Conservation (phyloP, 2,329 filamentous ascomycete species). For the Cladophialophora immunda region DNA sequence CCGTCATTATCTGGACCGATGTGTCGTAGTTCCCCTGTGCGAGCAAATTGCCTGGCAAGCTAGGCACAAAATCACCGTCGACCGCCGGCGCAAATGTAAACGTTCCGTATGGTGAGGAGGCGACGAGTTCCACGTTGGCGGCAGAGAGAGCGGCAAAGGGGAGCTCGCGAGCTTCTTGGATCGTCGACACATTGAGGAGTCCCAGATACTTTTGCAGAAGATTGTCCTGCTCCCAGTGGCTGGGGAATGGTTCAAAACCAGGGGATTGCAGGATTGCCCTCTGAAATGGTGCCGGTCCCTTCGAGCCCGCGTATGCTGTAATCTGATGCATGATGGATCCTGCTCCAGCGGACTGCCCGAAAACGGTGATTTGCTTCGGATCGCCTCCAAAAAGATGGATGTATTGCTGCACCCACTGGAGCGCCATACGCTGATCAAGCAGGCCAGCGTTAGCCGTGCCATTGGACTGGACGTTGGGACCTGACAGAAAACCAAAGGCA, state of each 20-base stretch:
- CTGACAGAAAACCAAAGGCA: slow-evolving; percentile 58
- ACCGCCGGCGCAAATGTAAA: slow-evolving; percentile 57
- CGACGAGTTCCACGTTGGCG: slow-evolving; percentile 55
- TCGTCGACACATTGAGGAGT: slow-evolving; percentile 52
- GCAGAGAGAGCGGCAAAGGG: slow-evolving; percentile 50
- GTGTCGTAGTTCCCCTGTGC: slow-evolving; percentile 54
- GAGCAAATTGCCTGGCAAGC: slow-evolving; percentile 55
- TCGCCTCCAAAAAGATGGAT: slow-evolving; percentile 66
- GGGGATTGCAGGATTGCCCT: slow-evolving; percentile 57
- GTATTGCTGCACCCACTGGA: slow-evolving; percentile 65
- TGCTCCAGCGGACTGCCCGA: slow-evolving; percentile 63
- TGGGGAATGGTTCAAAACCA: slow-evolving; percentile 46
- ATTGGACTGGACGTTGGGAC: slow-evolving; percentile 50
- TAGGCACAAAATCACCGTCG: slow-evolving; percentile 60
- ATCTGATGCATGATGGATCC: slow-evolving; percentile 57
- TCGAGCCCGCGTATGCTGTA: neutral
- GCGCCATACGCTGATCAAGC: slow-evolving; percentile 61
- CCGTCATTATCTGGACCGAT: slow-evolving; percentile 55
- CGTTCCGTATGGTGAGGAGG: slow-evolving; percentile 47
- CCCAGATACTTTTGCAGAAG: slow-evolving; percentile 50
- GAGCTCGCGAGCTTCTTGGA: slow-evolving; percentile 57
- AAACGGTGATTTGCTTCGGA: slow-evolving; percentile 57
- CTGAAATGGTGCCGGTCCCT: slow-evolving; percentile 40
- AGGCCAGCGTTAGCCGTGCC: slow-evolving; percentile 59
- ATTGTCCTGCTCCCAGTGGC: slow-evolving; percentile 49